Conservation (phyloP, 805 yeast genomes). For the Saccharomycopsis amapae region DNA sequence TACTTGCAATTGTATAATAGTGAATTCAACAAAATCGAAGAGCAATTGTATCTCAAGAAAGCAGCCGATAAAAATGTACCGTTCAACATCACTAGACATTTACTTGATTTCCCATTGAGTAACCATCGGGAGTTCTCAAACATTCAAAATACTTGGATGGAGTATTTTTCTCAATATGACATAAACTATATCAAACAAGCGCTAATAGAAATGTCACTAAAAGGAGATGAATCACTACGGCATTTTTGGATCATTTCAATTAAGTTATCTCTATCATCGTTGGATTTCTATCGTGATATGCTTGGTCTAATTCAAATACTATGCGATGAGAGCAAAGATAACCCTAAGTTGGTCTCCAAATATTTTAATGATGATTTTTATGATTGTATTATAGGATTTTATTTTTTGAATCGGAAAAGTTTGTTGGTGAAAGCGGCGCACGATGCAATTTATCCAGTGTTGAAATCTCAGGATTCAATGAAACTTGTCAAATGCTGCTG, state of each 20-base stretch:
- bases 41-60: too few relatives aligned
- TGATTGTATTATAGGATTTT: constrained; percentile 8
- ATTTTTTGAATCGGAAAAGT: neutral
- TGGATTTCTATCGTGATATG: constrained; percentile 7
- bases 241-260: constrained; percentile 14
- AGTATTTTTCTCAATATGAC: constrained; percentile 1
- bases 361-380: constrained; percentile 10
- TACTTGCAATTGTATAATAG: too few relatives aligned
- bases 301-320: neutral
- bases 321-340: neutral
- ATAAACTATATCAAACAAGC: neutral
- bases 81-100: constrained; percentile 1
- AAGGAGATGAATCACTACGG: neutral
- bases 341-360: neutral
- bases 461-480: neutral
- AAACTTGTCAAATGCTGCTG: constrained; percentile 10
- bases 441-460: constrained; percentile 3
- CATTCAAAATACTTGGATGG: neutral
- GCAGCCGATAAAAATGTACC: too few relatives aligned
- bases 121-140: neutral
- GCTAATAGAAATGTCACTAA: neutral
- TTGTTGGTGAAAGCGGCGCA: constrained; percentile 6
- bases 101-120: constrained; percentile 1
- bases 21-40: too few relatives aligned
- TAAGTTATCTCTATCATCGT: constrained; percentile 3